Evolutionary conservation across 805 yeast genomes (phyloP).

Genomic region (Kazachstania bromeliacearum): DNA sequence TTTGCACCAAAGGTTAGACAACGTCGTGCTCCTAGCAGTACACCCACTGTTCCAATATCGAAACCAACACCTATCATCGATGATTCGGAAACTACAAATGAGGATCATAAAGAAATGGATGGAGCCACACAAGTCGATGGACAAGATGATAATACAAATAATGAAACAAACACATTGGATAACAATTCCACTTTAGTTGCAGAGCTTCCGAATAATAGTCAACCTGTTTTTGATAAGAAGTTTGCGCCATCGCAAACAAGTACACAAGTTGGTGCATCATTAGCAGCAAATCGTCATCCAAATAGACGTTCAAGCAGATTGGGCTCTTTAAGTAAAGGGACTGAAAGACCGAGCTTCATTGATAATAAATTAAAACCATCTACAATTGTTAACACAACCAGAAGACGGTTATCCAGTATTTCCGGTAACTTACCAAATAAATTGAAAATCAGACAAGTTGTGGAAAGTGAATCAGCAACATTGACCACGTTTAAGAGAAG

Average conservation of each 20-base stretch:
- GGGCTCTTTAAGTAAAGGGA: slow-evolving; percentile 3
- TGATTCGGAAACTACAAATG: slow-evolving; percentile 2
- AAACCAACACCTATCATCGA: not conserved
- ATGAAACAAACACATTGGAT: not conserved
- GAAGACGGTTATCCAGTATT: slow-evolving; percentile 21
- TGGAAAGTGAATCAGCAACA: slow-evolving; percentile 19
- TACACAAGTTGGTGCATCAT: slow-evolving; percentile 5
- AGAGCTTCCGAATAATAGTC: too few relatives aligned
- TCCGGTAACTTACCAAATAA: slow-evolving; percentile 6
- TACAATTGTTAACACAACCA: not conserved
- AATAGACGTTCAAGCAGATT: not conserved
- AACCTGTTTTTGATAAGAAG: not conserved
- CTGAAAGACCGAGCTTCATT: slow-evolving; percentile 4
- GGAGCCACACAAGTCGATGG: slow-evolving; percentile 6
- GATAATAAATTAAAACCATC: slow-evolving; percentile 3
- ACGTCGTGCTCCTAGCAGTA: slow-evolving; percentile 31
- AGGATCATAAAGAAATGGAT: slow-evolving; percentile 3
- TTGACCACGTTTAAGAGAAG: slow-evolving; percentile 25
- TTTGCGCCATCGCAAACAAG: not conserved
- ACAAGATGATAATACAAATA: slow-evolving; percentile 1
- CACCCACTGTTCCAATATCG: slow-evolving; percentile 4
- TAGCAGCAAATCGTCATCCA: slow-evolving; percentile 2
- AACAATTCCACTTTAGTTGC: not conserved
- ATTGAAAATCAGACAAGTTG: slow-evolving; percentile 10
- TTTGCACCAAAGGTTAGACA: slow-evolving; percentile 52